A percentile compares a stretch with the other conserved stretches of the same genome.
phyloP scores from a whole-genome alignment of 2,329 filamentous ascomycete genomes.

The Mycosphaerelloides madeirae region DNA sequence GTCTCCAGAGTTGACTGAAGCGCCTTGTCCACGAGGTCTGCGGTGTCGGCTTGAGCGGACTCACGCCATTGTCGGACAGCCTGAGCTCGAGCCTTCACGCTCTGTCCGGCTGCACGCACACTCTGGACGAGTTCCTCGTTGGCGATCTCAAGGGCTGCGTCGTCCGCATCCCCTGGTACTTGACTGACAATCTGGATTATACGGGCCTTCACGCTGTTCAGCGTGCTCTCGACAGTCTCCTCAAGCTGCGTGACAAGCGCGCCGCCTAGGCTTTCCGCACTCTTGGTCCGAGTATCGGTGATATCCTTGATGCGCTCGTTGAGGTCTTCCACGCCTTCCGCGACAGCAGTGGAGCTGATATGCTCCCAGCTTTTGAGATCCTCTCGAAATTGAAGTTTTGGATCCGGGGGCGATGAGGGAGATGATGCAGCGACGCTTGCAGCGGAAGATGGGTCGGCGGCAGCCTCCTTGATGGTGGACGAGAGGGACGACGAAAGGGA shows the following conservation, averaged over 20 bases:
- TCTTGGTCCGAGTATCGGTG: constrained; percentile 63
- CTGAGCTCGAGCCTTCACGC: constrained; percentile 73
- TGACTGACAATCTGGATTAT: constrained; percentile 54
- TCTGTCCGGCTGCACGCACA: constrained; percentile 64
- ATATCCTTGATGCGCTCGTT: constrained; percentile 63
- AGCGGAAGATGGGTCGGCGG: constrained; percentile 23
- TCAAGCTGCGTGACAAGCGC: constrained; percentile 65
- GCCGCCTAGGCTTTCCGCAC: constrained; percentile 61
- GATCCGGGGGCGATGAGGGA: constrained; percentile 43
- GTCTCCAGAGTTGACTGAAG: constrained; percentile 78
- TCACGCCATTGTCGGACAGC: constrained; percentile 72
- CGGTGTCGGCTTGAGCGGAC: constrained; percentile 64
- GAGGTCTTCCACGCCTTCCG: constrained; percentile 72
- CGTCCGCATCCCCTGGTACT: constrained; percentile 56
- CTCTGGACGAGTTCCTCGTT: constrained; percentile 50
- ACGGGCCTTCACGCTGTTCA: constrained; percentile 60
- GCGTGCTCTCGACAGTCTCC: constrained; percentile 58
- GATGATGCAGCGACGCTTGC: constrained; percentile 19
- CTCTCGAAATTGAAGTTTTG: constrained; percentile 59
- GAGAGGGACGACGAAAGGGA: constrained; percentile 26
- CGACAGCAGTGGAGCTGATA: constrained; percentile 79
- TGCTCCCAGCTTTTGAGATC: constrained; percentile 83
- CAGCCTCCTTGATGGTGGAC: constrained; percentile 25
- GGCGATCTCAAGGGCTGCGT: constrained; percentile 49
- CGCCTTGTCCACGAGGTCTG: constrained; percentile 63